Evolutionary conservation across 495 filamentous ascomycete genomes (phyloP), one percentile per base, ranked within the genome.

Genomic region (Penicillium bialowiezense): DNA sequence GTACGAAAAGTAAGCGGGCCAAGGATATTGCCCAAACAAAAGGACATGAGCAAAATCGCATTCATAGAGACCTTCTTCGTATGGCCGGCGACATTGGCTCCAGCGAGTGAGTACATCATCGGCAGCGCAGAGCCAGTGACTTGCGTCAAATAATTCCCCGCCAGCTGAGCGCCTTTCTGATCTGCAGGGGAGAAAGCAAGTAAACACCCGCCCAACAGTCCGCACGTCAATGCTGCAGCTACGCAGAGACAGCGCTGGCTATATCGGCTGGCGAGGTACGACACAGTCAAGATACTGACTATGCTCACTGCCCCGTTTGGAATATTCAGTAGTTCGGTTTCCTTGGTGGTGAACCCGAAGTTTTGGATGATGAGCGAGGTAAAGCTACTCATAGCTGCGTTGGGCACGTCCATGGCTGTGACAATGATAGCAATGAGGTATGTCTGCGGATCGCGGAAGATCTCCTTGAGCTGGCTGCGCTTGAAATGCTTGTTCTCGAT

Each of bases 31-130:
- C 80, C 81, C 0, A 70, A 68, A 36, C 77, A 80, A 49, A 82
- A 84, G 0, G 64, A 71, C 13, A 85, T 78, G 1, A 84, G 64
- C 46, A 81, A 81, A 56, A 87, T 69, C 2, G 78, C 78, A 2
- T 78, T 79, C 1, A 83, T 76, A 0, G 82, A 85, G 1, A 83
- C 84, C 62, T 85, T 86, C 63, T 86, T 85, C 3, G 44, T 47
- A 18, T 33, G 35, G 12, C 83, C 82, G 1, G 79, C 76, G 1
- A 83, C 70, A 39, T 84, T 83, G 12, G 70, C 75, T 3, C 65
- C 68, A 28, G 79, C 77, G 13, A 80, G 59, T 1, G 29, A 32
- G 10, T 32, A 32, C 29, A 32, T 32, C 3, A 32, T 32, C 29
- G 29, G 29, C 29, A 32, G 10, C 29, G 29, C 29, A 5, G 29